These are phyloP conservation scores for Musa troglodytarum DNA, from an alignment of 176 grass and related monocot species.

Conservation along the genomic window DNA sequence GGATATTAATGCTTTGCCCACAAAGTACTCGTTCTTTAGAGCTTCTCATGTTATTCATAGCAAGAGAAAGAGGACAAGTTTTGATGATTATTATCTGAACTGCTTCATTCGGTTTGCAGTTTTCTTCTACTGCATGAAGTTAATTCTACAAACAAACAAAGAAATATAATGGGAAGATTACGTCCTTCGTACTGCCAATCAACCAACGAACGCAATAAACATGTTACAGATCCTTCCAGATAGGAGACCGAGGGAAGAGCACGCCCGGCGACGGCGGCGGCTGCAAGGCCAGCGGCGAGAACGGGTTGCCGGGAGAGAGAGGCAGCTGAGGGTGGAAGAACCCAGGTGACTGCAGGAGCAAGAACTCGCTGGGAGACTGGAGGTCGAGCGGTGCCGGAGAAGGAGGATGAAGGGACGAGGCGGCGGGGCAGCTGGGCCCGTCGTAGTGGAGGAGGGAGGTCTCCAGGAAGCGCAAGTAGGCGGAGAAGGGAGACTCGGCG, in stretches of 20 bases:
- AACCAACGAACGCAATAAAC: too few species aligned
- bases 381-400: not conserved
- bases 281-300: not conserved
- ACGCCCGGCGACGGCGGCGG: not conserved
- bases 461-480: not conserved
- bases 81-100: too few species aligned
- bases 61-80: too few species aligned
- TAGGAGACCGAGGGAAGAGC: not conserved
- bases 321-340: not conserved
- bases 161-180: too few species aligned
- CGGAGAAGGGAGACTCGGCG: not conserved
- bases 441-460: slow-evolving; percentile 4
- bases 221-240: slow-evolving; percentile 3
- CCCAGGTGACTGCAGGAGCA: not conserved
- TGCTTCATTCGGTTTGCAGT: too few species aligned
- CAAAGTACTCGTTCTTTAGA: too few species aligned
- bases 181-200: too few species aligned
- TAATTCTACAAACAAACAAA: too few species aligned
- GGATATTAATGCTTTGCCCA: too few species aligned
- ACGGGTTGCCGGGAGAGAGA: too few species aligned
- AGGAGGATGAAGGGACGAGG: not conserved
- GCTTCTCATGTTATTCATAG: too few species aligned
- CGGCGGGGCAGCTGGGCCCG: not conserved
- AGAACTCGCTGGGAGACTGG: slow-evolving; percentile 1
- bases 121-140: too few species aligned